A percentile compares a stretch with the other conserved stretches of the same genome.
These are phyloP conservation scores for Trametes sp. DNA, from an alignment of 1,284 basidiomycete genomes.

Conservation along the genomic window DNA sequence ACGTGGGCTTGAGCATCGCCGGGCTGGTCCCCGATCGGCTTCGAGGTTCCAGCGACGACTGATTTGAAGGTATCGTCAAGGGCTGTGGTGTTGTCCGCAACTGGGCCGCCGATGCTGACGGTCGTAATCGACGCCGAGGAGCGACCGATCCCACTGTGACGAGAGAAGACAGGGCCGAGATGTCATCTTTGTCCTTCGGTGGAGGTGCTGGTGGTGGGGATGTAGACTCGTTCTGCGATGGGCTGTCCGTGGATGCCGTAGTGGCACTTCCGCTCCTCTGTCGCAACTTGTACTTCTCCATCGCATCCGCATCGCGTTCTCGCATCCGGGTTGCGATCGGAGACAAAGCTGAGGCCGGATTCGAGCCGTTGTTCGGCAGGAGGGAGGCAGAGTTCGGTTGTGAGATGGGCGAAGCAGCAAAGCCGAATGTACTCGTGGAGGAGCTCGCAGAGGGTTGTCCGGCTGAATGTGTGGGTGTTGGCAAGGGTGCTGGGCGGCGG, in stretches of 20 bases:
- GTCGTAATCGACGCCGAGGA: conserved; percentile 65
- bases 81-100: conserved; percentile 57
- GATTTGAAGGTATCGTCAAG: conserved; percentile 42
- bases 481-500: conserved; percentile 39
- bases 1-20: conserved; percentile 45
- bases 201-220: conserved; percentile 58
- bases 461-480: conserved; percentile 55
- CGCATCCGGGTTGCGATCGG: conserved; percentile 79
- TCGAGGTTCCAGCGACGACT: conserved; percentile 50
- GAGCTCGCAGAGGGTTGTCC: conserved; percentile 58
- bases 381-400: conserved; percentile 47
- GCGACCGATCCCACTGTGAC: conserved; percentile 62
- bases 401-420: conserved; percentile 52
- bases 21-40: conserved; percentile 76
- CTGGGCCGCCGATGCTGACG: conserved; percentile 80
- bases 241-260: conserved; percentile 73
- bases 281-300: conserved; percentile 81
- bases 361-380: conserved; percentile 39
- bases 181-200: conserved; percentile 60
- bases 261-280: conserved; percentile 80
- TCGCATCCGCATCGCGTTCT: conserved; percentile 82
- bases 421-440: conserved; percentile 54
- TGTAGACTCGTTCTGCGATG: conserved; percentile 61
- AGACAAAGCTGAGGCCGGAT: conserved; percentile 61
- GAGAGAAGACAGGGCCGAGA: conserved; percentile 54